These are phyloP conservation scores for Nicotiana otophora DNA, from an alignment of 257 asterid genomes.

Conservation along the genomic window DNA sequence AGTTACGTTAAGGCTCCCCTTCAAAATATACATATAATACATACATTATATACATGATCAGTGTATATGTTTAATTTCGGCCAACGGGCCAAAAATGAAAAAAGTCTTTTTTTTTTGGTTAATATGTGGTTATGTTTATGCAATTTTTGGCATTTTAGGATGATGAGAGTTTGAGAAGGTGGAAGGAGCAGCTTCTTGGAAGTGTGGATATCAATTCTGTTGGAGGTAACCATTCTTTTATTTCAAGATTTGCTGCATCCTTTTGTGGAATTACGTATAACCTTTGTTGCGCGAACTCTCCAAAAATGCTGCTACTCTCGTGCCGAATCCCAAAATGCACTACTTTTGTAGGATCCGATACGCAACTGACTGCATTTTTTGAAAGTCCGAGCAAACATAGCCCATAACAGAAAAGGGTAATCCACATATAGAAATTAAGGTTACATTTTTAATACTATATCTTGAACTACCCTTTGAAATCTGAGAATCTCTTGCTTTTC, in stretches of 20 bases:
- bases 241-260: neutral
- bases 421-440: neutral
- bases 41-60: too few relatives aligned
- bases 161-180: slow-evolving; percentile 70
- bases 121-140: neutral
- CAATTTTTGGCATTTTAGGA: slow-evolving; percentile 27
- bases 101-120: neutral
- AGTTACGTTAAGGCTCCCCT: too few relatives aligned
- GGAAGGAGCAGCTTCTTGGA: slow-evolving; percentile 75
- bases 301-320: too few relatives aligned
- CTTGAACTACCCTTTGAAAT: neutral
- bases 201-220: slow-evolving; percentile 47
- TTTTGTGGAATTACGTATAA: neutral
- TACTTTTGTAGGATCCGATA: too few relatives aligned
- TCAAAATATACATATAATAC: too few relatives aligned
- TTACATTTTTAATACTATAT: neutral
- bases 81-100: neutral
- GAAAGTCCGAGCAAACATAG: too few relatives aligned
- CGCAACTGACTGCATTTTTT: too few relatives aligned
- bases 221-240: slow-evolving; percentile 34
- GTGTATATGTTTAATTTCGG: too few relatives aligned
- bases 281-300: too few relatives aligned
- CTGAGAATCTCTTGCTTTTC: neutral
- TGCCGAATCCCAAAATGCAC: too few relatives aligned
- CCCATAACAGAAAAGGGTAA: neutral